These are phyloP conservation scores for Suhomyces faveliae DNA, from an alignment of 805 yeast species.

Conservation along the genomic window DNA sequence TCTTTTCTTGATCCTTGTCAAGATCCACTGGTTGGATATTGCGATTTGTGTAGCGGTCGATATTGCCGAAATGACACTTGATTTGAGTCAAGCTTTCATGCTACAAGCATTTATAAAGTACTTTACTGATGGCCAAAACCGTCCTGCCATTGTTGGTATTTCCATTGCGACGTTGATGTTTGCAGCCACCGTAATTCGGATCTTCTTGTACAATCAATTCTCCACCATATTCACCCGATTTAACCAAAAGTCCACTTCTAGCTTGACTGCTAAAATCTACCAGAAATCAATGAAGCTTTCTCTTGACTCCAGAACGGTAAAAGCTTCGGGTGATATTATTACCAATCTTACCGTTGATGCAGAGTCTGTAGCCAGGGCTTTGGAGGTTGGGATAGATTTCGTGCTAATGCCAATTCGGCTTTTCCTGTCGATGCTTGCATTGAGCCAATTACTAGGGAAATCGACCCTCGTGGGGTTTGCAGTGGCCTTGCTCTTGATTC, in stretches of 20 bases:
- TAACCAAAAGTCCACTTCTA: constrained; percentile 35
- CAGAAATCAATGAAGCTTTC: constrained; percentile 70
- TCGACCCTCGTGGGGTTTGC: constrained; percentile 59
- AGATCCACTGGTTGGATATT: constrained; percentile 3
- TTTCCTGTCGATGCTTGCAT: constrained; percentile 50
- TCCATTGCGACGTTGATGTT: constrained; percentile 13
- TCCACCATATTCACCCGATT: constrained; percentile 14
- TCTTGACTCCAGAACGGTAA: constrained; percentile 55
- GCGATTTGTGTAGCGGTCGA: neutral
- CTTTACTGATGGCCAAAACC: constrained; percentile 12
- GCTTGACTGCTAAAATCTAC: constrained; percentile 66
- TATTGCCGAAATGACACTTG: constrained; percentile 16
- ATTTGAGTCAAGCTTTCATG: constrained; percentile 13
- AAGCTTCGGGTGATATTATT: constrained; percentile 76
- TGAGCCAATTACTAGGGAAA: constrained; percentile 55
- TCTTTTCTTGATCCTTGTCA: constrained; percentile 6
- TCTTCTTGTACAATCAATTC: constrained; percentile 19
- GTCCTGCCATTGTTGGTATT: constrained; percentile 16
- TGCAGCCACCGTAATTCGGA: constrained; percentile 9
- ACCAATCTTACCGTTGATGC: constrained; percentile 80
- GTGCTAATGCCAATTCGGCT: constrained; percentile 60
- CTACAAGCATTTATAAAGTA: constrained; percentile 16
- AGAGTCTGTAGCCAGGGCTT: constrained; percentile 56
- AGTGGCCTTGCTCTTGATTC: constrained; percentile 55
- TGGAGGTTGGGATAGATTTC: constrained; percentile 50